Conservation (phyloP, 768 basidiomycete genomes). For the Erythrobasidium yunnanense region DNA sequence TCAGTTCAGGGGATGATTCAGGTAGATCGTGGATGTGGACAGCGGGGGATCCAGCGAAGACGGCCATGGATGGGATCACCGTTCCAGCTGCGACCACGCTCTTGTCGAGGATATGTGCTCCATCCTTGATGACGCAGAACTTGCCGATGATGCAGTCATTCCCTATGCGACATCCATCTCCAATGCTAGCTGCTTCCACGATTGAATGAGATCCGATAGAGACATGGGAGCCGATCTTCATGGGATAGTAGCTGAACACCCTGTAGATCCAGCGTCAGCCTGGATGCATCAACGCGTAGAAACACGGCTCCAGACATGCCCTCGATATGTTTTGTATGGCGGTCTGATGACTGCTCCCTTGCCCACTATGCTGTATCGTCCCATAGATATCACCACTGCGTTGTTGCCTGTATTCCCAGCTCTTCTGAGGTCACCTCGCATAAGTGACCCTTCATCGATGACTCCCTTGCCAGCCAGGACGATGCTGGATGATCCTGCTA, state of each 20-base stretch:
- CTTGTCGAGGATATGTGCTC: slow-evolving; percentile 76
- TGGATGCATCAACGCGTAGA: background rate
- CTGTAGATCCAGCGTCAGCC: background rate
- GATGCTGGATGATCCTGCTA: slow-evolving; percentile 6
- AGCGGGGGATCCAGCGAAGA: slow-evolving; percentile 87
- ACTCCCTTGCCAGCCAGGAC: slow-evolving; percentile 70
- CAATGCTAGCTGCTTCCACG: slow-evolving; percentile 88
- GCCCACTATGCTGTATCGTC: slow-evolving; percentile 81
- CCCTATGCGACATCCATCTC: slow-evolving; percentile 86
- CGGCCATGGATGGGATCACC: slow-evolving; percentile 74
- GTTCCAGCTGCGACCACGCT: slow-evolving; percentile 83
- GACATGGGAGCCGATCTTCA: slow-evolving; percentile 92
- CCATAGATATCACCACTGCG: slow-evolving; percentile 84
- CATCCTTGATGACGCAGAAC: slow-evolving; percentile 93
- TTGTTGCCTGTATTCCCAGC: slow-evolving; percentile 61
- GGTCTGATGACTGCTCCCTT: slow-evolving; percentile 70
- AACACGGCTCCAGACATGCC: slow-evolving; percentile 50
- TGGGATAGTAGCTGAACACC: slow-evolving; percentile 62
- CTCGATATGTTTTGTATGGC: slow-evolving; percentile 45
- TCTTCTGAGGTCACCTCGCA: slow-evolving; percentile 82
- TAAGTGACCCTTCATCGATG: slow-evolving; percentile 76
- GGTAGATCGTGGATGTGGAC: slow-evolving; percentile 11
- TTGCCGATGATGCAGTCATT: slow-evolving; percentile 93
- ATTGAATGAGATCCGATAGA: slow-evolving; percentile 80
- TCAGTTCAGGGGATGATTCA: slow-evolving; percentile 7